Evolutionary conservation across 2,329 filamentous ascomycete genomes (phyloP), one percentile per base, ranked within the genome.

Genomic region (Colletotrichum horii): DNA sequence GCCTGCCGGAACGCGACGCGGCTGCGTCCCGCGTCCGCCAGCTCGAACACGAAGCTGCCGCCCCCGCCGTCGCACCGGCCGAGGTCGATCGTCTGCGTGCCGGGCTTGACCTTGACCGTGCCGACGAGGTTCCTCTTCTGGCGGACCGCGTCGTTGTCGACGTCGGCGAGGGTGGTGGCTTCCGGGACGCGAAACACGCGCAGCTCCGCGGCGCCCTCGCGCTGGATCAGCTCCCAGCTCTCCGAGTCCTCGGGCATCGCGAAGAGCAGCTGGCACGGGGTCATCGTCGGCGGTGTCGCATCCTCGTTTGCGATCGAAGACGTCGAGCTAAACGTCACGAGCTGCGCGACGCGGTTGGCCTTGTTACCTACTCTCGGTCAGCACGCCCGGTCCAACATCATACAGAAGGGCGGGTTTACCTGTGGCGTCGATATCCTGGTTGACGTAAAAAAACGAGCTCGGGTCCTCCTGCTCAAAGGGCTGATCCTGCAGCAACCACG

Each of bases 191-290:
- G 48, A 62, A 70, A 76, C 16, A 76, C 74, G 26, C 61, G 34
- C 65, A 76, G 38, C 12, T 66, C 28, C 34, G 71, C 30, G 60
- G n/a, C n/a, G 48, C 74, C 74, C 74, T 76, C 74, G 71, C 60
- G 71, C 66, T 76, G 74, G 66, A 76, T 70, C 71, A 76, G 74
- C 32, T 75, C 71, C 74, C 74, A 76, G 74, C 74, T 76, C 71
- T 76, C 74, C 36, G 74, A 30, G 55, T 76, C 74, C 61, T 76
- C 74, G 52, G 74, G 74, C 74, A 76, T 74, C 43, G 65, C 38
- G 61, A 76, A 75, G 24, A 75, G n/a, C 43, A 76, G 74, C 11
- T 60, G 61, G 16, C 74, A 76, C 11, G 61, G 61, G 22, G 74
- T 70, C 48, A 38, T 56, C 30, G 32, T 24, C 24, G 26, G 26